A percentile compares a stretch with the other conserved stretches of the same genome.
These are phyloP conservation scores for Ceratocystis albifundus DNA, from an alignment of 2,329 filamentous ascomycete species.

Conservation along the genomic window DNA sequence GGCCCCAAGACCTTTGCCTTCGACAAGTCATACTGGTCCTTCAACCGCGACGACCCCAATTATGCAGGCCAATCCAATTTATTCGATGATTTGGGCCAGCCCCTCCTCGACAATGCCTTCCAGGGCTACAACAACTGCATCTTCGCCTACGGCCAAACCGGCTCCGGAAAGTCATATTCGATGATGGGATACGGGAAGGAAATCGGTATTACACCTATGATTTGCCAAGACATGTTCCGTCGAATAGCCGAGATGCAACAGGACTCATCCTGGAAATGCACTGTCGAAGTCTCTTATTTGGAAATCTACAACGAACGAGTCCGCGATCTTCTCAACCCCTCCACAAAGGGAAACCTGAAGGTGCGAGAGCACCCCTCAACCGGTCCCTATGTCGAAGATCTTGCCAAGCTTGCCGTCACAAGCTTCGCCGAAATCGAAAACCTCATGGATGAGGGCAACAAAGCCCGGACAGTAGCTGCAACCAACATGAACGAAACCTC, in stretches of 20 bases:
- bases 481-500: conserved; percentile 99
- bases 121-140: conserved; percentile 99
- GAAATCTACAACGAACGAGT: conserved; percentile 99
- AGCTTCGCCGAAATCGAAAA: conserved; percentile 94
- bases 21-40: conserved; percentile 97
- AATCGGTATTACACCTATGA: conserved; percentile 87
- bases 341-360: conserved; percentile 91
- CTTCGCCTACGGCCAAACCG: conserved; percentile 96
- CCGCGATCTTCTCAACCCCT: conserved; percentile 84
- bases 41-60: conserved; percentile 65
- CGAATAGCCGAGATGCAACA: conserved; percentile 60
- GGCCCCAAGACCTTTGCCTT: conserved; percentile 84
- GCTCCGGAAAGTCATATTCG: conserved; percentile 96
- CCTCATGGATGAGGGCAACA: conserved; percentile 98
- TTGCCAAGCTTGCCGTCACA: conserved; percentile 86
- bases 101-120: conserved; percentile 94
- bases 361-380: conserved; percentile 96
- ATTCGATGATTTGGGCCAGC: conserved; percentile 76
- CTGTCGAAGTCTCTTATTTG: conserved; percentile 94
- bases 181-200: conserved; percentile 99
- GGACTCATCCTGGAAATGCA: conserved; percentile 72
- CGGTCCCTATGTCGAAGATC: conserved; percentile 93
- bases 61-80: conserved; percentile 87
- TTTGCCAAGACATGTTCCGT: conserved; percentile 96
- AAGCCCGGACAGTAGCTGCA: conserved; percentile 90